phyloP scores from a whole-genome alignment of 2,329 filamentous ascomycete genomes.

The Penicillium sumatraense region DNA sequence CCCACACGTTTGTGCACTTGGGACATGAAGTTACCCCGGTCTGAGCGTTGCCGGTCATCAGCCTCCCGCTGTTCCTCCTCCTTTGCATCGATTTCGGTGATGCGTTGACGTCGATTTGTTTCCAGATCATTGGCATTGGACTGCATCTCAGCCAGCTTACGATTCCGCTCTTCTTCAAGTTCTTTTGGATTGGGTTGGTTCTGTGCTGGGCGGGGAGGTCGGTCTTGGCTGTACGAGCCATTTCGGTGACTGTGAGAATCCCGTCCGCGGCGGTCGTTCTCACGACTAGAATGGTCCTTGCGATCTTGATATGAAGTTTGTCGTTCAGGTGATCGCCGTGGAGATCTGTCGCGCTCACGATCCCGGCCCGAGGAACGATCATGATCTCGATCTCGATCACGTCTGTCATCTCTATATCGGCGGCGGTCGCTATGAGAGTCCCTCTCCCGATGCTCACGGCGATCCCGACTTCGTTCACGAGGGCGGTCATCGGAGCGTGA shows the following conservation, averaged over 20 bases:
- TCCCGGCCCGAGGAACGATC: constrained; percentile 26
- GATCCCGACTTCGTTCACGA: constrained; percentile 8
- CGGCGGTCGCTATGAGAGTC: constrained; percentile 25
- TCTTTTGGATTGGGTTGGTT: constrained; percentile 29
- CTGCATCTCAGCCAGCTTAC: constrained; percentile 74
- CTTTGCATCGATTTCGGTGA: constrained; percentile 68
- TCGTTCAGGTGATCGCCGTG: constrained; percentile 25
- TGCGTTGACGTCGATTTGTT: constrained; percentile 67
- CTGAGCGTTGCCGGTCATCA: constrained; percentile 59
- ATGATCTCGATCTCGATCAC: constrained; percentile 25
- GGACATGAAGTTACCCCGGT: constrained; percentile 40
- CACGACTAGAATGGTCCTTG: constrained; percentile 7
- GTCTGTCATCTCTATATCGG: constrained; percentile 4
- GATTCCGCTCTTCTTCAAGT: constrained; percentile 36
- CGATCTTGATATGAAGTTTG: constrained; percentile 25
- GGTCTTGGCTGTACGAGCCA: constrained; percentile 22
- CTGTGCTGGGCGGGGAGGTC: constrained; percentile 16
- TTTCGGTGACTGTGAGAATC: constrained; percentile 25
- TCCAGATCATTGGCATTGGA: constrained; percentile 72
- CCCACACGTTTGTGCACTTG: constrained; percentile 38
- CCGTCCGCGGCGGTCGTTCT: constrained; percentile 23
- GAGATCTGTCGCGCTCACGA: constrained; percentile 24
- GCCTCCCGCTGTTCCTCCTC: constrained; percentile 68
- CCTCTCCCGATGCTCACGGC: constrained; percentile 24
- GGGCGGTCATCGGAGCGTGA: constrained; percentile 5